Evolutionary conservation across 75 land plant species (phyloP).

Genomic region (Selaginella moellendorffii): DNA sequence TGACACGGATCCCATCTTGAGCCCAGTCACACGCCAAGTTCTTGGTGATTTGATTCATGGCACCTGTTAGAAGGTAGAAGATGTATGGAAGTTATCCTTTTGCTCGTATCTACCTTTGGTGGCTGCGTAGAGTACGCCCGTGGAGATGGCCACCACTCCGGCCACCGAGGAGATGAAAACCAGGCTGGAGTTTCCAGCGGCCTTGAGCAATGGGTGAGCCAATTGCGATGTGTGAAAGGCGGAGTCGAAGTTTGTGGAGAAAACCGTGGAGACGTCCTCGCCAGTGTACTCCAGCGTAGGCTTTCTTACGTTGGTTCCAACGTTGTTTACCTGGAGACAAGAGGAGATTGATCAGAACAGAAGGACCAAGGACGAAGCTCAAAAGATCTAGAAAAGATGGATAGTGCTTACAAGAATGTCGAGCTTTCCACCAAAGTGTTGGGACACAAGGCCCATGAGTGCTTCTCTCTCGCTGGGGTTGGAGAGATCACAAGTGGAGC

Average conservation of each 20-base stretch:
- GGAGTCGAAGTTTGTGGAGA: constrained; percentile 58
- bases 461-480: constrained; percentile 24
- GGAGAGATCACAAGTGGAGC: constrained; percentile 48
- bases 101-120: constrained; percentile 42
- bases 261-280: constrained; percentile 37
- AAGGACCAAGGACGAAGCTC: not conserved
- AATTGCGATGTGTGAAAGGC: constrained; percentile 56
- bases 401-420: constrained; percentile 32
- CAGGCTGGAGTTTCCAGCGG: constrained; percentile 44
- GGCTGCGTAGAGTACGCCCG: constrained; percentile 55
- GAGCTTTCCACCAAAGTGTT: constrained; percentile 37
- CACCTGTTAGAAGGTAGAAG: constrained; percentile 5
- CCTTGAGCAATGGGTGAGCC: constrained; percentile 61
- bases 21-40: constrained; percentile 13
- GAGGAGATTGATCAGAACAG: not conserved
- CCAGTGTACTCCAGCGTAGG: constrained; percentile 47
- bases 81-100: not conserved
- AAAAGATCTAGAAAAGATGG: not conserved
- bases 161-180: constrained; percentile 75
- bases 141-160: constrained; percentile 39
- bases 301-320: constrained; percentile 56
- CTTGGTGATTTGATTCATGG: constrained; percentile 15
- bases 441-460: constrained; percentile 16
- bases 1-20: constrained; percentile 12
- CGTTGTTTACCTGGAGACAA: constrained; percentile 49